phyloP scores from a whole-genome alignment of 2,329 filamentous ascomycete genomes.

The Zymoseptoria passerinii region DNA sequence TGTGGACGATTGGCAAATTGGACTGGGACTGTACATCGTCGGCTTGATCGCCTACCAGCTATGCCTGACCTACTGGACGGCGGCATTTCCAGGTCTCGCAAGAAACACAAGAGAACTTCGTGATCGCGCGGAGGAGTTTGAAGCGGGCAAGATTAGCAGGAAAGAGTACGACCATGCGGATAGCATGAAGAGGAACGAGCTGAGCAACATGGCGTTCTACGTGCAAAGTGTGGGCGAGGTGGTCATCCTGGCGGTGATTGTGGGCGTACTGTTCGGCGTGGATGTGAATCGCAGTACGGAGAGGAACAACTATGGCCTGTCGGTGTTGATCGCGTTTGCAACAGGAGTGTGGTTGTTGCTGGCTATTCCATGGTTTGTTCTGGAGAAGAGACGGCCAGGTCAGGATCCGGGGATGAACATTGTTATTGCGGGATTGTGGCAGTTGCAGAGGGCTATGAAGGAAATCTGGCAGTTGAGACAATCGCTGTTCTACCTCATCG shows the following conservation, averaged over 20 bases:
- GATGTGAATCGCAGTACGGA: conserved; percentile 50
- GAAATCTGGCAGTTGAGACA: conserved; percentile 60
- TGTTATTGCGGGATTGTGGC: conserved; percentile 53
- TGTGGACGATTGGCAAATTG: conserved; percentile 51
- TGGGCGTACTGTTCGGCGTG: conserved; percentile 55
- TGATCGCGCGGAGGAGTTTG: conserved; percentile 42
- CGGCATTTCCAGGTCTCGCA: conserved; percentile 52
- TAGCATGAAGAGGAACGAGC: conserved; percentile 54
- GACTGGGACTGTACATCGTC: conserved; percentile 56
- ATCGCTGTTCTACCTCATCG: conserved; percentile 56
- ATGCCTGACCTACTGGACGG: conserved; percentile 61
- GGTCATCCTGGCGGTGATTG: conserved; percentile 54
- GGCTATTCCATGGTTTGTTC: conserved; percentile 57
- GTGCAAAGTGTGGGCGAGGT: conserved; percentile 56
- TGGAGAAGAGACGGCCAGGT: conserved; percentile 57
- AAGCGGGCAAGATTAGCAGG: conserved; percentile 45
- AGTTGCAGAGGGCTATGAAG: conserved; percentile 48
- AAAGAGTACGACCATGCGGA: conserved; percentile 55
- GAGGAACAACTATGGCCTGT: conserved; percentile 60
- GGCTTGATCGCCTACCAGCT: conserved; percentile 60
- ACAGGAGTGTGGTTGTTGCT: conserved; percentile 57
- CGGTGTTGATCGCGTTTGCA: conserved; percentile 57
- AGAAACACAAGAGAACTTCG: conserved; percentile 47
- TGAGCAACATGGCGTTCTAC: conserved; percentile 58
- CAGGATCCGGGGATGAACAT: conserved; percentile 45